phyloP scores from a whole-genome alignment of 2,329 filamentous ascomycete species.

The Ceratocystis cubensis region DNA sequence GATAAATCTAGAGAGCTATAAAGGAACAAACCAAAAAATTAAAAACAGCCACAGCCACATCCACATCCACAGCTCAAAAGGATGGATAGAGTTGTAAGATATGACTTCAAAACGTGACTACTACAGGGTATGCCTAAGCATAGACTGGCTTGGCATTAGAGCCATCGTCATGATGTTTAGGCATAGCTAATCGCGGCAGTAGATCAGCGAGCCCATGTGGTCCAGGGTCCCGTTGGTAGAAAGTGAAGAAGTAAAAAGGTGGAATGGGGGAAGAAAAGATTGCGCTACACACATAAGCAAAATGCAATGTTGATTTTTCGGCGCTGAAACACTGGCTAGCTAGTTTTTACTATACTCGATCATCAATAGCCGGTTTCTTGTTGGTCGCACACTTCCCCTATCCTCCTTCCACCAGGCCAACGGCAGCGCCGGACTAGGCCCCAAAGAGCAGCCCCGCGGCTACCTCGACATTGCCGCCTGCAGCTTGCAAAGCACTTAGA shows the following conservation, averaged over 20 bases:
- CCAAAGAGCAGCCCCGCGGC: conserved; percentile 71
- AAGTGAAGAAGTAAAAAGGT: background rate
- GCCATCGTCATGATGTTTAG: too few species aligned
- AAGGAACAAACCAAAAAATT: too few species aligned
- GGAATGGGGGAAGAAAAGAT: background rate
- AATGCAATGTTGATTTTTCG: background rate
- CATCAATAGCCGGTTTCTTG: background rate
- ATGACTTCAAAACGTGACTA: too few species aligned
- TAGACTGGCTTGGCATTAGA: too few species aligned
- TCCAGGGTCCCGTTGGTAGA: background rate
- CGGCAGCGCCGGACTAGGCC: conserved; percentile 26
- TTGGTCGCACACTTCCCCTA: background rate
- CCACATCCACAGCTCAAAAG: too few species aligned
- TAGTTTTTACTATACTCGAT: background rate
- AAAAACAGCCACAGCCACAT: too few species aligned
- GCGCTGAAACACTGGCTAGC: background rate
- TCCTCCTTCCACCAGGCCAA: background rate
- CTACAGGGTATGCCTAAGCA: too few species aligned
- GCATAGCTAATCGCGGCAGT: too few species aligned
- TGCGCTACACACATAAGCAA: background rate
- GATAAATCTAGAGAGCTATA: too few species aligned
- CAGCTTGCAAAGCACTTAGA: conserved; percentile 66
- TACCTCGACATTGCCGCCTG: conserved; percentile 73
- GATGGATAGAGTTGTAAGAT: too few species aligned
- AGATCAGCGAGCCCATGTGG: too few species aligned